phyloP scores from a whole-genome alignment of 208 protist species.

The Trypanosoma mega region DNA sequence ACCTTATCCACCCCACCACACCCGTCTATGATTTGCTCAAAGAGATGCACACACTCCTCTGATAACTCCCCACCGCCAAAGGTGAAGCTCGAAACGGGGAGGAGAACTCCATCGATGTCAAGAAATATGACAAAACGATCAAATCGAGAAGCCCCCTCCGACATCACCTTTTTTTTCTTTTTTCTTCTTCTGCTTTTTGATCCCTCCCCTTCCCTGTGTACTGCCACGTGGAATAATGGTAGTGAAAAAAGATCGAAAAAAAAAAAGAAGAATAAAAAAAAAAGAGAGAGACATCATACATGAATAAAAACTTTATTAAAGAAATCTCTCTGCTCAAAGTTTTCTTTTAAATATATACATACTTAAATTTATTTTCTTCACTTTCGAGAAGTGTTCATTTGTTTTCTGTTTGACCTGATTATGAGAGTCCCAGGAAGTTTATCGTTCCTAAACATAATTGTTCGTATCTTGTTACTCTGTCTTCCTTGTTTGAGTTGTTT shows the following conservation, averaged over 20 bases:
- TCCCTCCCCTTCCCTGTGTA: no score
- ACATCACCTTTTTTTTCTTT: not conserved
- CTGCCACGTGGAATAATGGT: not conserved
- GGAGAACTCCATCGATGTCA: conserved; percentile 83
- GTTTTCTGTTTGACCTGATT: no score
- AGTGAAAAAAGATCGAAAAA: not conserved
- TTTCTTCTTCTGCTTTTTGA: not conserved
- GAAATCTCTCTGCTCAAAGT: no score
- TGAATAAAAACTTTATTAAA: no score
- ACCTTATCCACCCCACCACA: conserved; percentile 58
- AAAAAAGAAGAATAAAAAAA: conserved; percentile 6
- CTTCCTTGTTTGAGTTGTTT: no score
- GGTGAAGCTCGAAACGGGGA: conserved; percentile 75
- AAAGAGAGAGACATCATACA: no score
- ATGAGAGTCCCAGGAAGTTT: no score
- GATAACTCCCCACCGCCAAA: conserved; percentile 83
- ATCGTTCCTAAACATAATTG: no score
- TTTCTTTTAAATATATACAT: no score
- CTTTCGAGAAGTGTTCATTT: no score
- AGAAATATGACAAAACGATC: conserved; percentile 79
- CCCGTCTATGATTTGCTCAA: conserved; percentile 39
- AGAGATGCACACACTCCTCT: conserved; percentile 40
- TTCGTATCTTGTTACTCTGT: no score
- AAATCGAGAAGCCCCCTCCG: conserved; percentile 22
- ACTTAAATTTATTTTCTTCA: no score